Conservation (phyloP, 805 yeast genomes). For the Brettanomyces anomalus region DNA sequence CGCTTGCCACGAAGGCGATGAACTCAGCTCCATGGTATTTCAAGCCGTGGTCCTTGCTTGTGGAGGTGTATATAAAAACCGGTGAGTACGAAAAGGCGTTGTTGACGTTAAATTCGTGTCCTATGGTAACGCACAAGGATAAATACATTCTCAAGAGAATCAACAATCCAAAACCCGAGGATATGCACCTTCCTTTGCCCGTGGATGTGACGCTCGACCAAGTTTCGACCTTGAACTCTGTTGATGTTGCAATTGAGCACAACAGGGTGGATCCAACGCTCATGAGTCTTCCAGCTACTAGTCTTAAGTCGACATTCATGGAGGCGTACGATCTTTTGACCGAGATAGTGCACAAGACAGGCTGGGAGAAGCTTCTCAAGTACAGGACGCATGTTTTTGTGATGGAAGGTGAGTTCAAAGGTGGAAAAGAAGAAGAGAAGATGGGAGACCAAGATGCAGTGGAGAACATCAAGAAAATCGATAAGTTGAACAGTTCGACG, state of each 20-base stretch:
- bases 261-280: conserved; percentile 53
- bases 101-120: conserved; percentile 68
- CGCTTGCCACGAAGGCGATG: conserved; percentile 54
- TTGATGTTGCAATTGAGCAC: conserved; percentile 59
- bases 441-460: too few species aligned
- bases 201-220: conserved; percentile 63
- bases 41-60: conserved; percentile 63
- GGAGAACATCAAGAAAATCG: not conserved
- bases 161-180: conserved; percentile 41
- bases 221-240: conserved; percentile 58
- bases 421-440: not conserved
- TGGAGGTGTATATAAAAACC: conserved; percentile 50
- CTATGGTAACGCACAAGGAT: conserved; percentile 71
- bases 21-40: conserved; percentile 69
- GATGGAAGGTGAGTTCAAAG: conserved; percentile 56
- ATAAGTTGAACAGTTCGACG: not conserved
- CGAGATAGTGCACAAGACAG: conserved; percentile 53
- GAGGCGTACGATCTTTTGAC: conserved; percentile 54
- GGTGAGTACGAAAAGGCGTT: conserved; percentile 67
- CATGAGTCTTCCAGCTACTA: conserved; percentile 58
- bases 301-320: conserved; percentile 49
- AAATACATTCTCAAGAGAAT: conserved; percentile 53
- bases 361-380: conserved; percentile 62
- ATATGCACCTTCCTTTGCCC: conserved; percentile 69
- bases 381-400: conserved; percentile 57